These are phyloP conservation scores for Penicillium sp. DNA, from an alignment of 2,329 filamentous ascomycete genomes.

Conservation along the genomic window DNA sequence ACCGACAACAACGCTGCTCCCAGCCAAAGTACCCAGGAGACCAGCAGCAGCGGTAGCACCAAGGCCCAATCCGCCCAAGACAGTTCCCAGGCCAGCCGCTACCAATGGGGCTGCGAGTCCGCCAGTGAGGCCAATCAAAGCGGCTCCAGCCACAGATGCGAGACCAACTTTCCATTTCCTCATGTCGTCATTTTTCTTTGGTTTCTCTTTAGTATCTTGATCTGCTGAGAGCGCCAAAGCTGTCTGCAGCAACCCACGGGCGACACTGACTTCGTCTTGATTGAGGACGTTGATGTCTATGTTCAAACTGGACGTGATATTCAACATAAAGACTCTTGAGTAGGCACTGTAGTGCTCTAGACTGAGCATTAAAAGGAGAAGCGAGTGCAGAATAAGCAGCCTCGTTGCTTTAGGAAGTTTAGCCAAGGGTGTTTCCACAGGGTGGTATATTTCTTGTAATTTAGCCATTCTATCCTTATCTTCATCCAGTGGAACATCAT, in stretches of 20 bases:
- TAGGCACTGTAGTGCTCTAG: conserved; percentile 74
- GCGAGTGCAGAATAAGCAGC: conserved; percentile 67
- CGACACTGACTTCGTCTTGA: conserved; percentile 72
- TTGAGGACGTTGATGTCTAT: conserved; percentile 63
- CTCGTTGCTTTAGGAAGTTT: conserved; percentile 44
- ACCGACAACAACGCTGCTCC: conserved; percentile 76
- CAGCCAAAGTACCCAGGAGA: conserved; percentile 75
- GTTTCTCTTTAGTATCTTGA: conserved; percentile 70
- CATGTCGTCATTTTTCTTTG: conserved; percentile 62
- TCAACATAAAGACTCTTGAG: conserved; percentile 68
- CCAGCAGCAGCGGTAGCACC: conserved; percentile 71
- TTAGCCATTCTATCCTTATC: conserved; percentile 27
- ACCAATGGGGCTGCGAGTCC: conserved; percentile 75
- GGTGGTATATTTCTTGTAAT: conserved; percentile 51
- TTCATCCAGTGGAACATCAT: conserved; percentile 23
- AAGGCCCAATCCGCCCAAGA: conserved; percentile 74
- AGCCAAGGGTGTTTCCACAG: conserved; percentile 58
- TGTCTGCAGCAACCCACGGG: conserved; percentile 69
- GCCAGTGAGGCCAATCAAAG: conserved; percentile 77
- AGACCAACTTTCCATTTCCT: conserved; percentile 80
- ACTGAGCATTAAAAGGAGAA: conserved; percentile 71
- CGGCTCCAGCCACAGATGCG: conserved; percentile 82
- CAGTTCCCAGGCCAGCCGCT: conserved; percentile 72
- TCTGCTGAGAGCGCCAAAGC: conserved; percentile 76
- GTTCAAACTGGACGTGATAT: conserved; percentile 68